Percentiles rank a stretch among this genome's conserved stretches.
phyloP scores from a whole-genome alignment of 441 rosid genomes.

The Geranium incanum region DNA sequence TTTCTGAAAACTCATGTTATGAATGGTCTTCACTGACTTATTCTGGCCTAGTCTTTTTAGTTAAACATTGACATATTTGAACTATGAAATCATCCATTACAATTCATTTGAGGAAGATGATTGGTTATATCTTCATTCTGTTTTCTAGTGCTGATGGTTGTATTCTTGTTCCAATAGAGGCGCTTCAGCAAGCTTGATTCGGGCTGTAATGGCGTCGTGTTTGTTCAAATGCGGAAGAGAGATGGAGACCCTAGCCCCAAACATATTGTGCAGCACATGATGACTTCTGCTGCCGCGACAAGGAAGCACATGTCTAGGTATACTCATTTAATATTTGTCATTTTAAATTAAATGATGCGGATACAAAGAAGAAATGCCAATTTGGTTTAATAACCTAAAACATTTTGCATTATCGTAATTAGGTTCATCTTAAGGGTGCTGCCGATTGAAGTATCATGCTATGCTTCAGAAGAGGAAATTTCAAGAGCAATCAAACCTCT shows the following conservation, averaged over 20 bases:
- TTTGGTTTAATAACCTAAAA: constrained; percentile 6
- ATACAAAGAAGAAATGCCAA: constrained; percentile 7
- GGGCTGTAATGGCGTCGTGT: constrained; percentile 75
- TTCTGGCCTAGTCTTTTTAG: too few species aligned
- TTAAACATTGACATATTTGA: too few species aligned
- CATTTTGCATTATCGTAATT: constrained; percentile 5
- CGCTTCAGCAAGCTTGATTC: constrained; percentile 71
- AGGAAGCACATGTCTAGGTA: constrained; percentile 94
- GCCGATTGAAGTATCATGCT: constrained; percentile 85
- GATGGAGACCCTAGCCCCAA: constrained; percentile 77
- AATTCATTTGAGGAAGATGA: not conserved
- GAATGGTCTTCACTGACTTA: too few species aligned
- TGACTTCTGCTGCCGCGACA: constrained; percentile 74
- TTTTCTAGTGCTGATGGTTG: constrained; percentile 13
- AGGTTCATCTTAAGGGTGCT: constrained; percentile 81
- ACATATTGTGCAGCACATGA: constrained; percentile 67
- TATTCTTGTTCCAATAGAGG: constrained; percentile 43
- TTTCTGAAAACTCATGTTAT: too few species aligned
- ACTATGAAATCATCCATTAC: too few species aligned
- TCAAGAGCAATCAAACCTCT: constrained; percentile 69
- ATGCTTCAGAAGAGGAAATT: constrained; percentile 92
- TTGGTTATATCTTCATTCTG: not conserved
- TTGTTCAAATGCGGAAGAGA: constrained; percentile 81
- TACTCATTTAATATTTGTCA: constrained; percentile 18
- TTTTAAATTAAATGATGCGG: not conserved